These are phyloP conservation scores for Fusarium acutatum DNA, from an alignment of 2,329 filamentous ascomycete genomes.

Conservation along the genomic window DNA sequence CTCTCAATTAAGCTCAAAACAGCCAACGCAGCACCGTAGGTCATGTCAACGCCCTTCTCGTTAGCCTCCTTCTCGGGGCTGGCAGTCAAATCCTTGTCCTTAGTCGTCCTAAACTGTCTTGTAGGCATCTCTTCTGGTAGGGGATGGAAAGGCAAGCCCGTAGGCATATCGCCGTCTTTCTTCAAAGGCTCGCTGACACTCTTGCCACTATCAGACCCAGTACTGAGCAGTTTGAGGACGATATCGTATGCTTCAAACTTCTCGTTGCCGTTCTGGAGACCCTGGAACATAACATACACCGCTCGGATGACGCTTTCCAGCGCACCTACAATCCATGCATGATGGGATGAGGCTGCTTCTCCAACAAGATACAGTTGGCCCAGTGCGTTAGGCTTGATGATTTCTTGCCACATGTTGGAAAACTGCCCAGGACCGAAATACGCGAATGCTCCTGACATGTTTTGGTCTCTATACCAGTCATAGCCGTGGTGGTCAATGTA, in stretches of 20 bases:
- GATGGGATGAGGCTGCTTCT: not conserved
- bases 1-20: not conserved
- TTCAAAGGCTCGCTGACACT: rapidly evolving
- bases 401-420: not conserved
- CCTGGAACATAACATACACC: not conserved
- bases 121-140: rapidly evolving
- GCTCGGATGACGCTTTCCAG: not conserved
- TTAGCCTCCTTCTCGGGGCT: not conserved
- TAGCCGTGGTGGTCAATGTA: not conserved
- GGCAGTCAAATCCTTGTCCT: rapidly evolving
- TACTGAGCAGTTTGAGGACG: not conserved
- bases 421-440: not conserved
- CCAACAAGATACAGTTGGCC: not conserved
- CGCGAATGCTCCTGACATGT: not conserved
- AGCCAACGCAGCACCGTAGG: not conserved
- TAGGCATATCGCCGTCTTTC: not conserved
- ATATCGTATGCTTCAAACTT: rapidly evolving
- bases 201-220: rapidly evolving
- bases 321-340: not conserved
- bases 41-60: not conserved
- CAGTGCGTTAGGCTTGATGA: not conserved
- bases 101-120: rapidly evolving
- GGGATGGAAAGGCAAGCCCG: rapidly evolving
- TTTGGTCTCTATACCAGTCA: not conserved
- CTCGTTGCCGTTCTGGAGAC: not conserved